phyloP scores from a whole-genome alignment of 805 yeast genomes.

The Wickerhamomyces ciferrii region DNA sequence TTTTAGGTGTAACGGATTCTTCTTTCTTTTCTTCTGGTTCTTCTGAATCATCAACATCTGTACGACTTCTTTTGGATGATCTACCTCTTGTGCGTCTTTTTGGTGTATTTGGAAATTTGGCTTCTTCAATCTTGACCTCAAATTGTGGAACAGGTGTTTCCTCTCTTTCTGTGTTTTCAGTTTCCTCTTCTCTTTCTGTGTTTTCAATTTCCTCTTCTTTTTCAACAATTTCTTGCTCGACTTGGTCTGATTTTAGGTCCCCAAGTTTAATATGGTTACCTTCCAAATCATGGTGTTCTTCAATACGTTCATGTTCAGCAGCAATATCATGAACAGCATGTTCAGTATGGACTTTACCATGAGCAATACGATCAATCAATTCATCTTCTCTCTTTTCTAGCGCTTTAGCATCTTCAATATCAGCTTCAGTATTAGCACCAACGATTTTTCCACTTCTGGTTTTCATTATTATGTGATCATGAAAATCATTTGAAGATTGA shows the following conservation, averaged over 20 bases:
- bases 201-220: background rate
- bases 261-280: constrained; percentile 1
- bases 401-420: constrained; percentile 16
- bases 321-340: constrained; percentile 9
- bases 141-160: background rate
- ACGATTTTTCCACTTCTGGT: constrained; percentile 25
- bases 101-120: background rate
- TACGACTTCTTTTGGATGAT: background rate
- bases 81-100: constrained; percentile 2
- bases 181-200: background rate
- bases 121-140: too few relatives aligned
- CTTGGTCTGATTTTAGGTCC: constrained; percentile 1
- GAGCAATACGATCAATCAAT: constrained; percentile 15
- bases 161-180: background rate
- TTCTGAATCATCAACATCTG: background rate
- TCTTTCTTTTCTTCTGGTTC: background rate
- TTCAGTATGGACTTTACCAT: constrained; percentile 9
- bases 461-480: constrained; percentile 20
- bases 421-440: constrained; percentile 23
- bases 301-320: constrained; percentile 9
- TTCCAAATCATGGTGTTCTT: constrained; percentile 1
- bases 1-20: background rate
- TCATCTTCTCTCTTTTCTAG: constrained; percentile 15
- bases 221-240: background rate
- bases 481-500: background rate